Percentiles rank a stretch among this genome's conserved stretches.
Conservation (phyloP, 2,329 filamentous ascomycete genomes). For the Anthostomella pinea region DNA sequence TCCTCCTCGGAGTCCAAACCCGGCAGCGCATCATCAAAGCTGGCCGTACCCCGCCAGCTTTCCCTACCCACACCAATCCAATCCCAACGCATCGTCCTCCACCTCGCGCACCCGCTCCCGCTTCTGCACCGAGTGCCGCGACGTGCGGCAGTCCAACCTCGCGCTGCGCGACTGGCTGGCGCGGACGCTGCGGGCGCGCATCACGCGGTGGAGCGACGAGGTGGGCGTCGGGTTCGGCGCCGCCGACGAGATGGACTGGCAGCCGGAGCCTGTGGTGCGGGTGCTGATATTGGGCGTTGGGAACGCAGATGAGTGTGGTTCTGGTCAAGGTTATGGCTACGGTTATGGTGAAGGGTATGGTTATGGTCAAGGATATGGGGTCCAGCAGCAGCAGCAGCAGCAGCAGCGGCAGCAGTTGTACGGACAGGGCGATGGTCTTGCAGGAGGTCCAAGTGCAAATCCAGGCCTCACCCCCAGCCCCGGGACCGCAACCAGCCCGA, state of each 20-base stretch:
- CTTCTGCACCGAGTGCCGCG: conserved; percentile 27
- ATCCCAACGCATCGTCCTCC: neutral
- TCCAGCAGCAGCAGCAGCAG: conserved; percentile 7
- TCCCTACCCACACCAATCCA: too few relatives aligned
- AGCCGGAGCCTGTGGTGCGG: conserved; percentile 30
- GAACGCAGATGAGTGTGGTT: neutral
- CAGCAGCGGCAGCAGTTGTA: neutral
- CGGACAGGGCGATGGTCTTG: neutral
- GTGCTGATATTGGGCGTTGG: conserved; percentile 19
- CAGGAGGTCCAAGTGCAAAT: too few relatives aligned
- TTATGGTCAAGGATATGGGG: neutral
- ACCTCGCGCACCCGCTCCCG: conserved; percentile 1
- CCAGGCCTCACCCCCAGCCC: too few relatives aligned
- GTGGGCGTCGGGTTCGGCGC: conserved; percentile 22
- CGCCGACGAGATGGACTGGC: conserved; percentile 33
- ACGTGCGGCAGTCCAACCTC: conserved; percentile 27
- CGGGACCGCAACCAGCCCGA: too few relatives aligned
- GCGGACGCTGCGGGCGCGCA: conserved; percentile 4
- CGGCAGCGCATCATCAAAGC: too few relatives aligned
- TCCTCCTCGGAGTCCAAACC: too few relatives aligned
- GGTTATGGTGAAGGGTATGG: neutral
- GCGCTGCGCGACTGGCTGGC: conserved; percentile 21
- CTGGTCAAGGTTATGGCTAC: too few relatives aligned
- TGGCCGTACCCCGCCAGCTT: too few relatives aligned
- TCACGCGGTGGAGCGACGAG: conserved; percentile 24